Conservation (phyloP, 495 filamentous ascomycete species). For the Alectoria sarmentosa region DNA sequence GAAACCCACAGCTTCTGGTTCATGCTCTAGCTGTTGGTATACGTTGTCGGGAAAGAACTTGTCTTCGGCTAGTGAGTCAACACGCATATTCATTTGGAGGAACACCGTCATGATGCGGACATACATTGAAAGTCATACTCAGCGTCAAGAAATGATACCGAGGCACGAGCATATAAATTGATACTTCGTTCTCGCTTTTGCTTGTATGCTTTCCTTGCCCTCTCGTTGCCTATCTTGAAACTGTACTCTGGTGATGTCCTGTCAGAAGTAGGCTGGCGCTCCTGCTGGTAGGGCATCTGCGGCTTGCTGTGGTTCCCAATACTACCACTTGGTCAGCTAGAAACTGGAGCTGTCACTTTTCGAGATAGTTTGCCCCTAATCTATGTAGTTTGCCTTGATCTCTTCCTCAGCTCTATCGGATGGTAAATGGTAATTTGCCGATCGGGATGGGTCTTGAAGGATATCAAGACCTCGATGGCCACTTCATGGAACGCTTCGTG, state of each 20-base stretch:
- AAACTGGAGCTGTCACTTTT: background rate
- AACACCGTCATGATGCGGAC: background rate
- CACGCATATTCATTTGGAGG: background rate
- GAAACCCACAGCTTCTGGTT: background rate
- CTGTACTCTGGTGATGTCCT: background rate
- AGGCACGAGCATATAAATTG: background rate
- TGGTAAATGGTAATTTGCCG: background rate
- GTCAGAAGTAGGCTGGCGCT: background rate
- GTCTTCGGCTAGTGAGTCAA: background rate
- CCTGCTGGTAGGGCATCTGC: background rate
- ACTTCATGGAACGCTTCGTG: slow-evolving; percentile 8
- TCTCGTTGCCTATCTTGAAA: background rate
- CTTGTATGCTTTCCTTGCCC: slow-evolving; percentile 3
- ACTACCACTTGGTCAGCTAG: background rate
- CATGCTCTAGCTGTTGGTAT: background rate
- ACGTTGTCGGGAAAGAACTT: slow-evolving; percentile 1
- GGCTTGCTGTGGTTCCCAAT: background rate
- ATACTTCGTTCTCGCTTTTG: background rate
- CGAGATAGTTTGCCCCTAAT: background rate
- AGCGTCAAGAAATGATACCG: background rate
- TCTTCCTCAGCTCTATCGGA: background rate
- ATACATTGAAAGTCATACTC: slow-evolving; percentile 11
- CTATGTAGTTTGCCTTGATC: no score
- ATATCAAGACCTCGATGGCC: slow-evolving; percentile 6
- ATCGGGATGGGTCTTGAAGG: slow-evolving; percentile 5